A percentile compares a stretch with the other conserved stretches of the same genome.
Evolutionary conservation across 1,284 basidiomycete species (phyloP).

Genomic region (Fomitiporia mediterranea): DNA sequence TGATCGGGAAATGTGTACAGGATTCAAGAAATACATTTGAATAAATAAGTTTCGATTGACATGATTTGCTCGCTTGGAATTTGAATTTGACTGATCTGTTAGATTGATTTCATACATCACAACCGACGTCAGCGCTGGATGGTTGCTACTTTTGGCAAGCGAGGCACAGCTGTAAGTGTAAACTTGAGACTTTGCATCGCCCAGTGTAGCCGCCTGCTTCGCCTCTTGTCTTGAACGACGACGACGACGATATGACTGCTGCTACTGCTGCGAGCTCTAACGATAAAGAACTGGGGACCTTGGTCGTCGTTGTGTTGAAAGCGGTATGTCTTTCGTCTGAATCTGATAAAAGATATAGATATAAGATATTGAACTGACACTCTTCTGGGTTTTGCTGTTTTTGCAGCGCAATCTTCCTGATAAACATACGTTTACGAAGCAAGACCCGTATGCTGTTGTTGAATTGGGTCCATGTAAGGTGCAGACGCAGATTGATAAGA

Average conservation of each 20-base stretch:
- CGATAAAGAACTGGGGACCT: slow-evolving; percentile 53
- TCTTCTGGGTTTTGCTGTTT: neutral
- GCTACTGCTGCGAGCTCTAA: slow-evolving; percentile 9
- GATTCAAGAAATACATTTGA: too few species aligned
- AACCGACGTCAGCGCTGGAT: neutral
- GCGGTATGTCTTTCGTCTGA: slow-evolving; percentile 32
- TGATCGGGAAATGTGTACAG: too few species aligned
- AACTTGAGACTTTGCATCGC: too few species aligned
- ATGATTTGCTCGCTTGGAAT: too few species aligned
- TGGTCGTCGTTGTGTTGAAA: slow-evolving; percentile 71
- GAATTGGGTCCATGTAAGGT: slow-evolving; percentile 42
- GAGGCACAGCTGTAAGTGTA: neutral
- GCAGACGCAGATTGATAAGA: slow-evolving; percentile 56
- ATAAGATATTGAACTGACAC: too few species aligned
- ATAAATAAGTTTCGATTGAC: too few species aligned
- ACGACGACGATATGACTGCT: too few species aligned
- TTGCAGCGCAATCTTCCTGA: slow-evolving; percentile 53
- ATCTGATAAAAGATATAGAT: too few species aligned
- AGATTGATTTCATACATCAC: too few species aligned
- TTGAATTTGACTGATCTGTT: too few species aligned
- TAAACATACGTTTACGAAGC: slow-evolving; percentile 72
- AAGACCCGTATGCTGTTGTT: slow-evolving; percentile 63
- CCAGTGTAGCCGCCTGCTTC: too few species aligned
- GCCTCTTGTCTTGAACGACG: too few species aligned
- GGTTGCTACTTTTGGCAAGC: neutral